These are phyloP conservation scores for Globisporangium radiosum DNA, from an alignment of 352 stramenopile genomes.

Conservation along the genomic window DNA sequence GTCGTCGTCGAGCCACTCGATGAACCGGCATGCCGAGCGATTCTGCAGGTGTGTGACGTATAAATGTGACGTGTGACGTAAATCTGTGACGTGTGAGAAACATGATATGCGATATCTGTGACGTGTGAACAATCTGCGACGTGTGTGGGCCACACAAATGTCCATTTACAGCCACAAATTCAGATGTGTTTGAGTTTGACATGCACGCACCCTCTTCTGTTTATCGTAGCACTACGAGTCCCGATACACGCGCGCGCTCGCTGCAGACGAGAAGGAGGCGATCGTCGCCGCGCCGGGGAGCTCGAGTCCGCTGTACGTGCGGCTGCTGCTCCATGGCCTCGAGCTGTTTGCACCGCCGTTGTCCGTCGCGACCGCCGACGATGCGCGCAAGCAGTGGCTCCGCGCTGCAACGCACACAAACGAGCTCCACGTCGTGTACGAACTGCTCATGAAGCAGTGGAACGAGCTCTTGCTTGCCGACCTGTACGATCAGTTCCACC, in stretches of 20 bases:
- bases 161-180: too few species aligned
- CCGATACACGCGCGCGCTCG: conserved; percentile 7
- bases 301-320: conserved; percentile 60
- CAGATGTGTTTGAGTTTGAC: too few species aligned
- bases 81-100: too few species aligned
- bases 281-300: conserved; percentile 47
- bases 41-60: conserved; percentile 33
- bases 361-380: not conserved
- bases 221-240: too few species aligned
- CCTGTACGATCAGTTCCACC: conserved; percentile 31
- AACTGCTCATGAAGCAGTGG: conserved; percentile 71
- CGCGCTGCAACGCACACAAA: conserved; percentile 24
- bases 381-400: conserved; percentile 36
- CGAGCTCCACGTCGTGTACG: conserved; percentile 52
- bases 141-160: too few species aligned
- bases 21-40: conserved; percentile 47
- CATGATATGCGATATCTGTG: too few species aligned
- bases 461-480: conserved; percentile 61
- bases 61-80: too few species aligned
- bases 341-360: conserved; percentile 35
- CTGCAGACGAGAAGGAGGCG: conserved; percentile 31
- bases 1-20: conserved; percentile 67
- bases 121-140: too few species aligned
- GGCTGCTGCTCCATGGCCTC: conserved; percentile 52
- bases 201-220: too few species aligned